phyloP scores from a whole-genome alignment of 2,329 filamentous ascomycete species.

The Phialocephala subalpina region DNA sequence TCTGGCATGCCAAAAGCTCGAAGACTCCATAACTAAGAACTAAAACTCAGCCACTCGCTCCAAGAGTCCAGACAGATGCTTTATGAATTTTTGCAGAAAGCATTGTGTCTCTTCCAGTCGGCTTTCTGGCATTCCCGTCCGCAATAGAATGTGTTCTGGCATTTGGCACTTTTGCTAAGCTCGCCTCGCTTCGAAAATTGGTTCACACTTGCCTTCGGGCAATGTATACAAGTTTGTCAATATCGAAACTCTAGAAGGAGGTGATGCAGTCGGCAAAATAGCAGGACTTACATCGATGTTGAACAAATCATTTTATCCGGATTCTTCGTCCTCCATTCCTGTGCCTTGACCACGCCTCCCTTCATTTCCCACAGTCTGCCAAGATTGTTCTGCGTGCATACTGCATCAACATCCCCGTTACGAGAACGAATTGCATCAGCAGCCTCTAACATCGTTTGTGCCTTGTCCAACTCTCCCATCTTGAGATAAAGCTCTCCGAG shows the following conservation, averaged over 20 bases:
- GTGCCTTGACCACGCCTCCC: background rate
- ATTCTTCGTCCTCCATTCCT: background rate
- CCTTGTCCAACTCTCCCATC: background rate
- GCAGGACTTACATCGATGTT: background rate
- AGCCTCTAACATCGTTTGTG: background rate
- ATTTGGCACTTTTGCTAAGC: slow-evolving; percentile 1
- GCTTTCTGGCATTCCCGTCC: background rate
- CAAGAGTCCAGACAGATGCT: background rate
- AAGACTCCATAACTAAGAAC: too few relatives aligned
- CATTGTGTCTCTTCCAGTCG: slow-evolving; percentile 7
- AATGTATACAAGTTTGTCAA: too few relatives aligned
- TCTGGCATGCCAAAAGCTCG: too few relatives aligned
- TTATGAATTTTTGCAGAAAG: background rate
- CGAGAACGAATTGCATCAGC: background rate
- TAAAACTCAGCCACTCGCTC: too few relatives aligned
- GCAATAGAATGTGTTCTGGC: background rate
- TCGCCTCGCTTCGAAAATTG: background rate
- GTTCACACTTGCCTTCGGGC: background rate
- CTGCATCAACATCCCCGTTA: background rate
- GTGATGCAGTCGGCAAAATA: background rate
- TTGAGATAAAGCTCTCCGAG: background rate
- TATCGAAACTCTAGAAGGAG: background rate
- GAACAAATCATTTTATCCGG: background rate
- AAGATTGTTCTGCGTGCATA: background rate
- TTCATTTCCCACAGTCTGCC: background rate